Base-by-base conservation (phyloP, 2,329 filamentous ascomycete species). In the Chaetomiaceae sp. region DNA sequence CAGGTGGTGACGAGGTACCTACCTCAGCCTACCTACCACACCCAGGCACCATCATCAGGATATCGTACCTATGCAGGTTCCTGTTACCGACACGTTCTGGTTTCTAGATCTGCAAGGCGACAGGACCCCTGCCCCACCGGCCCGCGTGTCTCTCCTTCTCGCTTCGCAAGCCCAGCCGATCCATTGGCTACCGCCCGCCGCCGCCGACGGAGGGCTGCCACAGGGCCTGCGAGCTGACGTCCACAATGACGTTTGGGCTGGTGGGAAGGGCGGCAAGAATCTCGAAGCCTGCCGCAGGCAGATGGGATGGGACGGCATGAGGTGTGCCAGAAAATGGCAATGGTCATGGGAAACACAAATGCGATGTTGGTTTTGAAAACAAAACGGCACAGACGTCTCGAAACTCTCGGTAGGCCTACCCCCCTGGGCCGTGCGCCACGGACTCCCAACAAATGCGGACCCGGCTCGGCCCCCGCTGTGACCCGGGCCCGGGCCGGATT, bases 211-310 rank as follows among this genome's bases (percentile, higher is more conserved):
- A 12, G 8, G 8, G 25, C 25, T 27, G 37, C 22, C 8, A 37
- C 40, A 48, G 51, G 19, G 45, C 17, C 31, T 17, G 44, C 19
- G 42, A 20, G 47, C 55, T 59, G 55, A 61, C 57, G 55, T 55
- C 54, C 23, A 44, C 44, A 51, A 58, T 60, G 57, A 60, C 56
- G 54, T 45, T 38, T 17, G 36, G 20, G 37, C 25, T 48, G 45
- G 51, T 33, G 43, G 27, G 23, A 34, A 40, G 4, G 39, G 8
- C 12, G 17, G 14, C 15, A 14, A 8, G 43, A 52, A 45, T 56
- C 34, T 55, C 44, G 56, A 46, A 57, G 58, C 58, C 53, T 60
- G 43, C 39, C 34, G 42, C 34, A 34, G 46, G 34, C 43, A 37
- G 38, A 12, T 34, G 27, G 27, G 52, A 39, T 51, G 39, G 6